A percentile compares a stretch with the other conserved stretches of the same genome.
phyloP scores from a whole-genome alignment of 495 filamentous ascomycete genomes.

The Tricharina praecox region DNA sequence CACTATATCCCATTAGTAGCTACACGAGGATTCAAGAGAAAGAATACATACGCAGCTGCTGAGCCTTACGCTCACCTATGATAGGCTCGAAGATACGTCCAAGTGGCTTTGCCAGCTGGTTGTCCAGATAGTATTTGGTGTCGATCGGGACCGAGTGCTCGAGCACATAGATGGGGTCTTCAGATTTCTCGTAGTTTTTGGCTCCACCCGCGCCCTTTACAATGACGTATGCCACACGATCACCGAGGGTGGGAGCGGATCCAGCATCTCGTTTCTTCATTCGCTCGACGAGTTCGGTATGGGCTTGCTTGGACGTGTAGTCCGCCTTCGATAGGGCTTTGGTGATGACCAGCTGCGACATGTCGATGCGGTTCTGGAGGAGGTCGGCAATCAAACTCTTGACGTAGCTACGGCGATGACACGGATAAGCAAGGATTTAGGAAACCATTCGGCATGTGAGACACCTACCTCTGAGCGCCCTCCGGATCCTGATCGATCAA shows the following conservation, averaged over 20 bases:
- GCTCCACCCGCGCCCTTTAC: conserved; percentile 74
- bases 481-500: conserved; percentile 80
- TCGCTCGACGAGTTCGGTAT: conserved; percentile 80
- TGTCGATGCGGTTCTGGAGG: conserved; percentile 92
- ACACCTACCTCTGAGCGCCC: conserved; percentile 76
- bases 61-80: conserved; percentile 75
- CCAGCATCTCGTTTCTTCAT: conserved; percentile 95
- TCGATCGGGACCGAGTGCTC: conserved; percentile 97
- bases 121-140: conserved; percentile 97
- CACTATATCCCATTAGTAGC: conserved; percentile 19
- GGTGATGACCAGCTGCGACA: conserved; percentile 98
- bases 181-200: conserved; percentile 87
- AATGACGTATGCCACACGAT: conserved; percentile 97
- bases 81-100: conserved; percentile 96
- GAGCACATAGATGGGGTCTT: conserved; percentile 91
- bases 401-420: conserved; percentile 51
- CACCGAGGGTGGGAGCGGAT: conserved; percentile 83
- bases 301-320: conserved; percentile 82
- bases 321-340: conserved; percentile 77
- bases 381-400: conserved; percentile 92
- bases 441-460: too few species aligned
- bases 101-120: conserved; percentile 88
- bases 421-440: neutral
- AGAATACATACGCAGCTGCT: conserved; percentile 38
- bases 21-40: neutral